phyloP scores from a whole-genome alignment of 768 basidiomycete genomes.

The Lepiota brunneoincarnata region DNA sequence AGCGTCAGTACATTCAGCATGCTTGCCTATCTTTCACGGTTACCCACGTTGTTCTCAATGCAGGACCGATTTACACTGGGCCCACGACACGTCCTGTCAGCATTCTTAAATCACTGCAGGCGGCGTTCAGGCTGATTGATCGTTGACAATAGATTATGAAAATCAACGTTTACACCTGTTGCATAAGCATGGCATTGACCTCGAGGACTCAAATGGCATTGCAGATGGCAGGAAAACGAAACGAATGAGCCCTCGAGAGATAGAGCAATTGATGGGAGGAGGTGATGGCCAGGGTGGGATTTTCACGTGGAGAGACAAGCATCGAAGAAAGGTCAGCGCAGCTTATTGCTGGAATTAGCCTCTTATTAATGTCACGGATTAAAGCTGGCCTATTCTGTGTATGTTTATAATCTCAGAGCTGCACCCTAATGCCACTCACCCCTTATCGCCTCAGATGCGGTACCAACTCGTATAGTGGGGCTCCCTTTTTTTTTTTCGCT shows the following conservation, averaged over 20 bases:
- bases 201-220: conserved; percentile 71
- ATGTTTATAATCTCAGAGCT: conserved; percentile 31
- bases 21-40: conserved; percentile 11
- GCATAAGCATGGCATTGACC: conserved; percentile 92
- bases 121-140: conserved; percentile 16
- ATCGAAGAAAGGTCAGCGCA: conserved; percentile 74
- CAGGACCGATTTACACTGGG: conserved; percentile 94
- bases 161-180: conserved; percentile 87
- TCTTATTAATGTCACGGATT: conserved; percentile 19
- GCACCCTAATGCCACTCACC: conserved; percentile 14
- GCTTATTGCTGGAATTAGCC: conserved; percentile 20
- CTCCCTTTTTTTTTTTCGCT: conserved; percentile 20
- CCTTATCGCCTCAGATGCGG: conserved; percentile 57
- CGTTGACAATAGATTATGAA: conserved; percentile 71
- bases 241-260: conserved; percentile 76
- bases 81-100: conserved; percentile 89
- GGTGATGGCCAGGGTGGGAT: conserved; percentile 79
- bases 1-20: conserved; percentile 63
- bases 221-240: conserved; percentile 72
- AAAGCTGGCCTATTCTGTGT: conserved; percentile 89
- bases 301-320: conserved; percentile 95
- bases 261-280: conserved; percentile 82
- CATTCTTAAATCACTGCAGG: conserved; percentile 15
- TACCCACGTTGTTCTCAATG: conserved; percentile 16
- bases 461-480: conserved; percentile 83